A percentile compares a stretch with the other conserved stretches of the same genome.
Evolutionary conservation across 768 basidiomycete species (phyloP).

Genomic region (Russula vinacea): DNA sequence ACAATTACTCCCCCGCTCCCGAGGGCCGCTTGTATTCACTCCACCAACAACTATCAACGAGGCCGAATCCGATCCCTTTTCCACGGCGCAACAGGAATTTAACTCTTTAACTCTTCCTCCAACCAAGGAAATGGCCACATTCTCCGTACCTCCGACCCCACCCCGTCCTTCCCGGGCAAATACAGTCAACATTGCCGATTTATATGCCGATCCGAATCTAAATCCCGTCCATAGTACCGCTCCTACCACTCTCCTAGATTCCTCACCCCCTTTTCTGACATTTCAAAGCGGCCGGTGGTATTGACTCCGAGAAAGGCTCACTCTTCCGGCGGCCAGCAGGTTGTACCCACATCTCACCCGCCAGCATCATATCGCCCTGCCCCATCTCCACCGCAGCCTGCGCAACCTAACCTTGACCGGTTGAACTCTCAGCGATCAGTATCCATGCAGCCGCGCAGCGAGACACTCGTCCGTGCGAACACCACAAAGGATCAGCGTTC

Average conservation of each 20-base stretch:
- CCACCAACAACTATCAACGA: constrained; percentile 45
- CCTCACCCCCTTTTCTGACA: constrained; percentile 19
- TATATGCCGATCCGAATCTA: constrained; percentile 49
- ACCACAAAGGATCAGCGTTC: too few relatives aligned
- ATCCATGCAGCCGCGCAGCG: too few relatives aligned
- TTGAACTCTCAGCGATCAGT: constrained; percentile 54
- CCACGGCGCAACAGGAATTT: constrained; percentile 32
- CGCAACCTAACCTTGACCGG: constrained; percentile 68
- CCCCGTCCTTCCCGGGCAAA: constrained; percentile 81
- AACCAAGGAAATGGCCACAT: constrained; percentile 35
- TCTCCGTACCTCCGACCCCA: constrained; percentile 50
- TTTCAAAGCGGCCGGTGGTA: constrained; percentile 40
- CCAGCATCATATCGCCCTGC: constrained; percentile 71
- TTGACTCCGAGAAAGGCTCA: constrained; percentile 44
- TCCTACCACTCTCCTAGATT: constrained; percentile 50
- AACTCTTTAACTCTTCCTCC: constrained; percentile 32
- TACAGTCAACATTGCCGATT: constrained; percentile 74
- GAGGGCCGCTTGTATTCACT: constrained; percentile 35
- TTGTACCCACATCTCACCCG: constrained; percentile 31
- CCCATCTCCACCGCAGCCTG: constrained; percentile 64
- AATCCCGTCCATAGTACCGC: constrained; percentile 40
- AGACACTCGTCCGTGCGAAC: too few relatives aligned
- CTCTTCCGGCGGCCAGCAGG: constrained; percentile 28
- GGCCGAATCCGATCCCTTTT: constrained; percentile 33
- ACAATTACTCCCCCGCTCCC: constrained; percentile 35